Base-by-base conservation (phyloP, 352 stramenopile genomes). In the Globisporangium viniferum region DNA sequence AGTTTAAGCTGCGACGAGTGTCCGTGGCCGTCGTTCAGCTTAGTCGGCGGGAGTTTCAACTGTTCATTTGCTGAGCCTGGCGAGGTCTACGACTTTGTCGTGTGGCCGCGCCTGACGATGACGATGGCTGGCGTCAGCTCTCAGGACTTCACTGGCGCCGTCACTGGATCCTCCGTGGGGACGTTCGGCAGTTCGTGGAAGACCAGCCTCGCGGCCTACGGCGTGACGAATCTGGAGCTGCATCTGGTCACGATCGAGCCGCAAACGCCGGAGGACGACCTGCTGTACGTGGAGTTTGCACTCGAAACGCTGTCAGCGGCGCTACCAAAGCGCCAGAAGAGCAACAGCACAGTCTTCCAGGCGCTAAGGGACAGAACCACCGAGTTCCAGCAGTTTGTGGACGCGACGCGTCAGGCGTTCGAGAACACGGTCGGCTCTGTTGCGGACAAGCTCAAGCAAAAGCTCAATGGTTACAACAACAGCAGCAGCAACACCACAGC, bases 1-100 rank as follows among this genome's bases (percentile, higher is more conserved):
- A 56, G 53, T 24, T 46, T 15, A 5, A 18, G 41, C 1, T 69
- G 64, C n/a, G 7, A 3, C 12, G 54, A 64, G 33, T 69, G 64
- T 59, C 64, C 64, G 39, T 69, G 64, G 64, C 64, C 54, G 20
- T 59, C 64, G 36, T 69, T 69, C 64, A 69, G 64, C 53, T 24
- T 59, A n/a, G 54, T 62, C 14, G 55, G 64, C 9, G 64, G 64
- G 1, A 27, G 55, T 5, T 41, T 41, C 7, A 20, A 8, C 15
- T 69, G 64, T 6, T 49, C 39, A 12, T 36, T 33, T 12, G 55
- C 64, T n/a, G n/a, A 46, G 1, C 10, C 55, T 6, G 64, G 64
- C 8, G 55, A 69, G 39, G 24, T 69, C 29, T 64, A 69, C 44
- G 64, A 64, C 56, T 51, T 64, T 36, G 54, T 69, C 55, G 36